phyloP scores from a whole-genome alignment of 371 early-diverging fungal genomes.

The Mortierella sp. region DNA sequence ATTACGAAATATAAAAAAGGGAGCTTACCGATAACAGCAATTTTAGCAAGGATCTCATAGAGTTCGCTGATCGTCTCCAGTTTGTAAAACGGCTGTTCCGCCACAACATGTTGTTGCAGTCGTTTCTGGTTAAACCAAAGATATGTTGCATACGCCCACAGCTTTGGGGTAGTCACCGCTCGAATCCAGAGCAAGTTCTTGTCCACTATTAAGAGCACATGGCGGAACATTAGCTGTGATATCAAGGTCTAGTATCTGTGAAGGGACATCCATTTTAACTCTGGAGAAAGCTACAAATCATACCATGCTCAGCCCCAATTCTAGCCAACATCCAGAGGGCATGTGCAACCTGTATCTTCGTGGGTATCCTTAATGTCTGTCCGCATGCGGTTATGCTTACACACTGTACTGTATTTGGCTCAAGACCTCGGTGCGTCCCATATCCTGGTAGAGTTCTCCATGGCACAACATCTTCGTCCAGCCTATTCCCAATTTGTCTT shows the following conservation, averaged over 20 bases:
- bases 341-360: background rate
- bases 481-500: background rate
- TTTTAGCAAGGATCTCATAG: background rate
- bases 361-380: background rate
- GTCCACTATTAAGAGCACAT: background rate
- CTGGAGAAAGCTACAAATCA: background rate
- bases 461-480: slow-evolving; percentile 2
- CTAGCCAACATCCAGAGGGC: background rate
- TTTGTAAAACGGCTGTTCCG: background rate
- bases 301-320: slow-evolving; percentile 8
- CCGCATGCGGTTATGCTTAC: background rate
- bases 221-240: background rate
- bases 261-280: no score
- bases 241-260: background rate
- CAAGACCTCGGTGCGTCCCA: background rate
- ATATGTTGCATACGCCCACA: slow-evolving; percentile 12
- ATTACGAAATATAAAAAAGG: background rate
- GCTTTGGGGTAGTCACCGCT: background rate
- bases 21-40: background rate
- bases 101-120: background rate
- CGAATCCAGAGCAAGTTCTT: slow-evolving; percentile 17
- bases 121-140: slow-evolving; percentile 5
- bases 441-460: slow-evolving; percentile 1
- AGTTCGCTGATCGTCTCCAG: slow-evolving; percentile 1
- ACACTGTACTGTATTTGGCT: background rate